phyloP scores from a whole-genome alignment of 2,329 filamentous ascomycete species.

The Pseudophaeomoniella oleicola region DNA sequence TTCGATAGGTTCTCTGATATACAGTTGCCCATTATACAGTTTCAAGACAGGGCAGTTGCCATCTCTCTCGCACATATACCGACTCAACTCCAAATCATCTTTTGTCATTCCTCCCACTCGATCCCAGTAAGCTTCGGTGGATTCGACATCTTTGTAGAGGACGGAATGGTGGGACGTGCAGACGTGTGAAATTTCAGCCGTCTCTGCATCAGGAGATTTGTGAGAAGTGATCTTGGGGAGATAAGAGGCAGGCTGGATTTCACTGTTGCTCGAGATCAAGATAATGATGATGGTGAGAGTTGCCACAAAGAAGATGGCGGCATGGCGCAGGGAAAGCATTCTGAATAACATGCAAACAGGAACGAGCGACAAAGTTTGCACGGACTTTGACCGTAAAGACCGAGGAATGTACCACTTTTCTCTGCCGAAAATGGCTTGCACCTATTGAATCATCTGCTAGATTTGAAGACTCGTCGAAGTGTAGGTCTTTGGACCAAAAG shows the following conservation, averaged over 20 bases:
- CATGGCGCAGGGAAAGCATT: slow-evolving; percentile 1
- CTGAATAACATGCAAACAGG: neutral
- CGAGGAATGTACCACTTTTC: too few relatives aligned
- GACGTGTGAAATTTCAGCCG: neutral
- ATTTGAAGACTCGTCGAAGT: too few relatives aligned
- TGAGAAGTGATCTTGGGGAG: neutral
- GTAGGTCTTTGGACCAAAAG: too few relatives aligned
- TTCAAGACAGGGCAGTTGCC: neutral
- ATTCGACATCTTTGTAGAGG: slow-evolving; percentile 1
- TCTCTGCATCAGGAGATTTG: neutral
- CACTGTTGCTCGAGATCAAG: neutral
- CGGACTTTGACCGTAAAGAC: too few relatives aligned
- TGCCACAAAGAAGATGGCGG: neutral
- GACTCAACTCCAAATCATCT: slow-evolving; percentile 1
- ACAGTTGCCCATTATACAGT: slow-evolving; percentile 1
- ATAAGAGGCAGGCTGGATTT: neutral
- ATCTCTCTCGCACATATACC: slow-evolving; percentile 1
- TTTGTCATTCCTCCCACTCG: slow-evolving; percentile 1
- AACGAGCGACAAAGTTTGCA: too few relatives aligned
- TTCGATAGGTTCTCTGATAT: slow-evolving; percentile 1
- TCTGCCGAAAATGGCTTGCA: too few relatives aligned
- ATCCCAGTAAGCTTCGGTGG: slow-evolving; percentile 1
- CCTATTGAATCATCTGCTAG: too few relatives aligned
- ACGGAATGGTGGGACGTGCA: neutral
- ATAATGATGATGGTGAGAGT: neutral